Evolutionary conservation across 805 yeast genomes (phyloP).

Genomic region (Candida khao-thaluensis): DNA sequence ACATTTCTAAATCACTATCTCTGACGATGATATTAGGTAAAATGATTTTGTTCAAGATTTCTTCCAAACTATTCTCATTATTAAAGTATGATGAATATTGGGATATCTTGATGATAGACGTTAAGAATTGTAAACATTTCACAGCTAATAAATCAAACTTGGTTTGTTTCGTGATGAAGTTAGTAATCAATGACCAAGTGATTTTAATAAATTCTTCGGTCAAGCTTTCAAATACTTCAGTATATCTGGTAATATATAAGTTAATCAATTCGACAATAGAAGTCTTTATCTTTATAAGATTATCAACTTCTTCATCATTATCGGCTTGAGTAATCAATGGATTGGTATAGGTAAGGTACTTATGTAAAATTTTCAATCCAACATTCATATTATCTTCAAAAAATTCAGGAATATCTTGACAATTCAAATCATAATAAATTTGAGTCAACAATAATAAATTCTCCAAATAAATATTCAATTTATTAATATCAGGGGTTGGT

Average conservation of each 20-base stretch:
- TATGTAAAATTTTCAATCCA: conserved; percentile 81
- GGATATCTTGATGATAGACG: conserved; percentile 73
- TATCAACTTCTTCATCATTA: conserved; percentile 68
- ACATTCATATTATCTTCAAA: conserved; percentile 83
- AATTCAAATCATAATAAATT: conserved; percentile 88
- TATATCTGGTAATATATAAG: conserved; percentile 85
- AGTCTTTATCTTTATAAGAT: conserved; percentile 70
- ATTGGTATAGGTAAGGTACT: conserved; percentile 66
- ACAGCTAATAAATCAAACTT: conserved; percentile 85
- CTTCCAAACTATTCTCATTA: conserved; percentile 58
- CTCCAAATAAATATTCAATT: conserved; percentile 59
- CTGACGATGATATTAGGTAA: conserved; percentile 86
- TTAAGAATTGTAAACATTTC: conserved; percentile 74
- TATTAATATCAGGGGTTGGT: conserved; percentile 31
- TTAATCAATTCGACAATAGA: conserved; percentile 82
- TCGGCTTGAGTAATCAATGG: conserved; percentile 51
- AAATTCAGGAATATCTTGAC: conserved; percentile 97
- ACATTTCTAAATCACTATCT: conserved; percentile 84
- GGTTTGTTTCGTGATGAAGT: conserved; percentile 61
- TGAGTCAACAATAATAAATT: conserved; percentile 71
- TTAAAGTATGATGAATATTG: conserved; percentile 66
- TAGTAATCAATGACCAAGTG: conserved; percentile 71
- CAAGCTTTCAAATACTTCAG: conserved; percentile 82
- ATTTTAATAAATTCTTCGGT: conserved; percentile 77
- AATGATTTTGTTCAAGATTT: conserved; percentile 77